These are phyloP conservation scores for Russula abietina DNA, from an alignment of 768 basidiomycete species.

Conservation along the genomic window DNA sequence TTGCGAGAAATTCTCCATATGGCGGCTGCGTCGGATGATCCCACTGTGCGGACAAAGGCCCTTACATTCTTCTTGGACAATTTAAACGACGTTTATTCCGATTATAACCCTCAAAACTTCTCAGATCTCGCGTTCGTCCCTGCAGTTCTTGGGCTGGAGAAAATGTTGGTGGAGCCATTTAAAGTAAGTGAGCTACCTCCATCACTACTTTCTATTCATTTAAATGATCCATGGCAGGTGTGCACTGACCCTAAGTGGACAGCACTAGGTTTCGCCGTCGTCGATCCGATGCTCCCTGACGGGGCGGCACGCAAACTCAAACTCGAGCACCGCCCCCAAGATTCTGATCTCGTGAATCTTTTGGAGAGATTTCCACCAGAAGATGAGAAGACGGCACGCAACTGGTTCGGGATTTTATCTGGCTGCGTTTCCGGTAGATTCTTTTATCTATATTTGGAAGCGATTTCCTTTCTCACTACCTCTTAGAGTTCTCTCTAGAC, in stretches of 20 bases:
- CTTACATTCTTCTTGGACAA: slow-evolving; percentile 82
- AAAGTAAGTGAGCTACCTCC: slow-evolving; percentile 47
- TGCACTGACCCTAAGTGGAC: slow-evolving; percentile 64
- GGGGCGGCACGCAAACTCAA: slow-evolving; percentile 60
- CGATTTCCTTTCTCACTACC: not conserved
- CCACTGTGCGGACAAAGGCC: slow-evolving; percentile 49
- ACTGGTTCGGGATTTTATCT: slow-evolving; percentile 66
- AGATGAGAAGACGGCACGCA: slow-evolving; percentile 46
- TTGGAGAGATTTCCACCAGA: slow-evolving; percentile 55
- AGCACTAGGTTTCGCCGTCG: slow-evolving; percentile 67
- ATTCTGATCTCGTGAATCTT: slow-evolving; percentile 49
- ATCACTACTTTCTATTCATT: not conserved
- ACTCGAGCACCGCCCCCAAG: slow-evolving; percentile 62
- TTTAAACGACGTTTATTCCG: slow-evolving; percentile 49
- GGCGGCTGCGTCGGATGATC: slow-evolving; percentile 54
- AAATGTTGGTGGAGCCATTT: slow-evolving; percentile 52
- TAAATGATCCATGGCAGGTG: slow-evolving; percentile 44
- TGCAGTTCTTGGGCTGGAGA: slow-evolving; percentile 46
- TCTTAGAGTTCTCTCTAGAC: slow-evolving; percentile 48
- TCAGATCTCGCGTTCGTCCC: slow-evolving; percentile 72
- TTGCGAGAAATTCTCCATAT: slow-evolving; percentile 60
- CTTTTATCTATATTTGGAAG: not conserved
- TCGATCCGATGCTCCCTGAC: slow-evolving; percentile 46
- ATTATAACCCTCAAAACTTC: slow-evolving; percentile 53
- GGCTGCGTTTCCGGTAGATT: slow-evolving; percentile 52